A percentile compares a stretch with the other conserved stretches of the same genome.
Evolutionary conservation across 495 filamentous ascomycete genomes (phyloP).

Genomic region (Ascodesmis nigricans): DNA sequence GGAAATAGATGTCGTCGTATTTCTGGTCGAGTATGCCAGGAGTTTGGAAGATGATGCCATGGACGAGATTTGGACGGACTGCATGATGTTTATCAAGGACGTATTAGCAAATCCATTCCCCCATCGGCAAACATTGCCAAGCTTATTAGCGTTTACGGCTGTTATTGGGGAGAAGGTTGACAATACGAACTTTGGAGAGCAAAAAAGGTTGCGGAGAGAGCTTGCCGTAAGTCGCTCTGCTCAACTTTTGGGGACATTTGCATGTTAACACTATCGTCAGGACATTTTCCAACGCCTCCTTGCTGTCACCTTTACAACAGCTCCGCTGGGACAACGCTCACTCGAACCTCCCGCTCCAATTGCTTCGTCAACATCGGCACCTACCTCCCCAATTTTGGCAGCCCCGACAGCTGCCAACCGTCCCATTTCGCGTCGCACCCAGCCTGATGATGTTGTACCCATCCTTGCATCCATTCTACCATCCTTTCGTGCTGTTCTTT

Average conservation of each 20-base stretch:
- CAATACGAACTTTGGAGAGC: constrained; percentile 94
- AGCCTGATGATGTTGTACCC: constrained; percentile 52
- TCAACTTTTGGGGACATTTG: constrained; percentile 6
- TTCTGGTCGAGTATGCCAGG: constrained; percentile 68
- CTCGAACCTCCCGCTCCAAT: constrained; percentile 13
- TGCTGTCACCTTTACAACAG: constrained; percentile 74
- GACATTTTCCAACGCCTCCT: constrained; percentile 74
- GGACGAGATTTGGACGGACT: constrained; percentile 96
- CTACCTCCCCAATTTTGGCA: neutral
- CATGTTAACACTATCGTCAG: constrained; percentile 26
- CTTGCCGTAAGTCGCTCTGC: constrained; percentile 43
- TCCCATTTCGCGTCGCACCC: constrained; percentile 23
- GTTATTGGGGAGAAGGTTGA: constrained; percentile 84
- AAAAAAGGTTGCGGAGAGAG: constrained; percentile 80
- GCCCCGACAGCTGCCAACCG: no score
- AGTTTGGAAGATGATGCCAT: constrained; percentile 95
- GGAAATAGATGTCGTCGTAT: constrained; percentile 64
- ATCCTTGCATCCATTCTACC: constrained; percentile 62
- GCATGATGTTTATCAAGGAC: constrained; percentile 73
- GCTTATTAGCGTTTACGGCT: constrained; percentile 68
- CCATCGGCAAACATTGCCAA: constrained; percentile 72
- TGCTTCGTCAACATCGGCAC: constrained; percentile 4
- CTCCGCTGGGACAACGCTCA: constrained; percentile 35
- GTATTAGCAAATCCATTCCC: constrained; percentile 86
- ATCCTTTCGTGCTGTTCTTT: constrained; percentile 61